A percentile compares a stretch with the other conserved stretches of the same genome.
Conservation (phyloP, 2,329 filamentous ascomycete genomes). For the Alternaria infectoria region DNA sequence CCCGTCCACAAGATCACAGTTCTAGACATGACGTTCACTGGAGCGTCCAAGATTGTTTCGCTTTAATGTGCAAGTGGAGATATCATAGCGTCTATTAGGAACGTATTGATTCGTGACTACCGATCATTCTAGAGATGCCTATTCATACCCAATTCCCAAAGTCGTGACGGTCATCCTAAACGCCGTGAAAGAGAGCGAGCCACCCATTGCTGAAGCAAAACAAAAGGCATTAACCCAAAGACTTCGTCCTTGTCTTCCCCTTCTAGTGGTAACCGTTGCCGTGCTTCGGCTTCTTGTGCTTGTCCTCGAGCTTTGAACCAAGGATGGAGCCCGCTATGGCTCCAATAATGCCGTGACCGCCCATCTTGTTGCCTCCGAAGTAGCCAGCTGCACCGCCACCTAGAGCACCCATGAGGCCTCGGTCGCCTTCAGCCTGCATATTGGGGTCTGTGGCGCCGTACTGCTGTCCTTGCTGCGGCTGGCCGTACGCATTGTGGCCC, state of each 20-base stretch:
- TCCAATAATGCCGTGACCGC: slow-evolving; percentile 62
- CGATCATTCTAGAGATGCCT: slow-evolving; percentile 1
- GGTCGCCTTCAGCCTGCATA: slow-evolving; percentile 59
- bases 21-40: background rate
- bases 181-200: background rate
- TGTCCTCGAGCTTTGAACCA: slow-evolving; percentile 62
- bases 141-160: background rate
- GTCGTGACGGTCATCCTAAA: background rate
- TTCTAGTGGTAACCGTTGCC: slow-evolving; percentile 17
- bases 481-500: slow-evolving; percentile 42
- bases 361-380: slow-evolving; percentile 62
- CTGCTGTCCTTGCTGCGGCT: slow-evolving; percentile 38
- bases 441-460: slow-evolving; percentile 55
- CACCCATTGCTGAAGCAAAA: background rate
- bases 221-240: background rate
- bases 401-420: slow-evolving; percentile 63
- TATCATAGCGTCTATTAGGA: background rate
- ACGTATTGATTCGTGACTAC: background rate
- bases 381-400: slow-evolving; percentile 64
- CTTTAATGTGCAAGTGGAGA: background rate
- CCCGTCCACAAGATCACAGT: background rate
- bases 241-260: background rate
- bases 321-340: slow-evolving; percentile 64
- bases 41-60: background rate
- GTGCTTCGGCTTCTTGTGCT: slow-evolving; percentile 54